These are phyloP conservation scores for Fusarium bactridioides DNA, from an alignment of 2,329 filamentous ascomycete genomes.

Conservation along the genomic window DNA sequence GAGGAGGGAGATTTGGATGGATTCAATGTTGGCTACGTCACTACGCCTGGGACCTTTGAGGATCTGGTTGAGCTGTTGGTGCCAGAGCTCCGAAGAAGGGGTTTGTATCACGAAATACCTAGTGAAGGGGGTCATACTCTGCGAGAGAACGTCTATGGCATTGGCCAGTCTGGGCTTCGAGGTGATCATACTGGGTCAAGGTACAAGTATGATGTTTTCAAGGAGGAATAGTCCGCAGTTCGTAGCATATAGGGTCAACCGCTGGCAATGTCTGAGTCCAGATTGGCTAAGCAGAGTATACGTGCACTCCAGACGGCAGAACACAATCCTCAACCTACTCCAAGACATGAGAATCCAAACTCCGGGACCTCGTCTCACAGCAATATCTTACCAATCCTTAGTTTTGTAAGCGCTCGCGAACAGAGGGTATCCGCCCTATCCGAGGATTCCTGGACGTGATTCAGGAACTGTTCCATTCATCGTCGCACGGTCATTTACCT, in stretches of 20 bases:
- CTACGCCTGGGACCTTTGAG: constrained; percentile 50
- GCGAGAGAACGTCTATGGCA: constrained; percentile 69
- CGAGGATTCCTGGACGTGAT: not conserved
- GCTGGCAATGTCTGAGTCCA: too few relatives aligned
- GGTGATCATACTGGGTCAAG: constrained; percentile 65
- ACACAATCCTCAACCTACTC: not conserved
- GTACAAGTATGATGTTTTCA: constrained; percentile 70
- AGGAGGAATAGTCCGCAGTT: constrained; percentile 52
- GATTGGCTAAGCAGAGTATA: not conserved
- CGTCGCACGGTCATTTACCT: not conserved
- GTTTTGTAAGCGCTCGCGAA: not conserved
- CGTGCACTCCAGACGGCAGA: not conserved
- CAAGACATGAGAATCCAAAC: not conserved
- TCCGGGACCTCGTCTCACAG: not conserved
- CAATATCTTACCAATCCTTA: too few relatives aligned
- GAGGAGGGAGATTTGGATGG: constrained; percentile 53
- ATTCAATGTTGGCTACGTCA: constrained; percentile 54
- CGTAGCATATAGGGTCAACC: not conserved
- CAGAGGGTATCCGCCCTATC: not conserved
- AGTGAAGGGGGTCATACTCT: constrained; percentile 53
- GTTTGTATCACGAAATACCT: constrained; percentile 39
- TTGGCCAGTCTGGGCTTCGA: constrained; percentile 63
- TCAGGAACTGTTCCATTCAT: not conserved
- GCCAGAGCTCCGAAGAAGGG: constrained; percentile 42
- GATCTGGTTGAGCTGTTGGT: constrained; percentile 45